Conservation (phyloP, 1,284 basidiomycete genomes). For the Chondrostereum purpureum region DNA sequence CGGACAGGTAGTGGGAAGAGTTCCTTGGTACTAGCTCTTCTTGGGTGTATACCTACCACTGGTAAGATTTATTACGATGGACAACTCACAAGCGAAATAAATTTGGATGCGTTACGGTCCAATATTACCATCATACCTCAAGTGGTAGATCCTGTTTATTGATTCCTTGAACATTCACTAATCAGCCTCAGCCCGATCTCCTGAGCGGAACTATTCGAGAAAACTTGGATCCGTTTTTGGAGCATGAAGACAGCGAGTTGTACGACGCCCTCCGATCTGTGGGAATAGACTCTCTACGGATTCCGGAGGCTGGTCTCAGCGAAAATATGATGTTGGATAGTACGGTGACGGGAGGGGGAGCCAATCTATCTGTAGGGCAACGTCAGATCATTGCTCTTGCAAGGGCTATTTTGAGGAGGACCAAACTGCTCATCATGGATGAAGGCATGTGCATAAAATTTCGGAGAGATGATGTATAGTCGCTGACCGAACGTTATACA, state of each 20-base stretch:
- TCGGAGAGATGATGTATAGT: no score
- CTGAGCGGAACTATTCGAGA: constrained; percentile 38
- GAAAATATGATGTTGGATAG: no score
- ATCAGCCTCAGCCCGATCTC: constrained; percentile 44
- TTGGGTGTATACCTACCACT: constrained; percentile 35
- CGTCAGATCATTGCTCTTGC: constrained; percentile 59
- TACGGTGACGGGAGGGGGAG: no score
- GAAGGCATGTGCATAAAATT: no score
- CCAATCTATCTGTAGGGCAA: constrained; percentile 66
- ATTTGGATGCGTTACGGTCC: constrained; percentile 44
- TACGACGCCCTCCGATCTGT: constrained; percentile 34
- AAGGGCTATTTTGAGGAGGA: constrained; percentile 48
- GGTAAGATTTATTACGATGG: constrained; percentile 38
- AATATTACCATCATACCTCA: constrained; percentile 40
- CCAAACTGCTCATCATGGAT: constrained; percentile 55
- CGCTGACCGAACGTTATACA: no score
- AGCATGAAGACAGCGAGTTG: constrained; percentile 46
- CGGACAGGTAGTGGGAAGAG: constrained; percentile 16
- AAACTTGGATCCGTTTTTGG: constrained; percentile 50
- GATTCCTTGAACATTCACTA: constrained; percentile 27
- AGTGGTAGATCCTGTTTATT: constrained; percentile 13
- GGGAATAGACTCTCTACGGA: no score
- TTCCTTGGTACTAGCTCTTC: constrained; percentile 29
- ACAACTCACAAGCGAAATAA: constrained; percentile 29
- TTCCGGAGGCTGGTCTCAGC: no score